These are phyloP conservation scores for Alliaria petiolata DNA, from an alignment of 345 rosid species.

Conservation along the genomic window DNA sequence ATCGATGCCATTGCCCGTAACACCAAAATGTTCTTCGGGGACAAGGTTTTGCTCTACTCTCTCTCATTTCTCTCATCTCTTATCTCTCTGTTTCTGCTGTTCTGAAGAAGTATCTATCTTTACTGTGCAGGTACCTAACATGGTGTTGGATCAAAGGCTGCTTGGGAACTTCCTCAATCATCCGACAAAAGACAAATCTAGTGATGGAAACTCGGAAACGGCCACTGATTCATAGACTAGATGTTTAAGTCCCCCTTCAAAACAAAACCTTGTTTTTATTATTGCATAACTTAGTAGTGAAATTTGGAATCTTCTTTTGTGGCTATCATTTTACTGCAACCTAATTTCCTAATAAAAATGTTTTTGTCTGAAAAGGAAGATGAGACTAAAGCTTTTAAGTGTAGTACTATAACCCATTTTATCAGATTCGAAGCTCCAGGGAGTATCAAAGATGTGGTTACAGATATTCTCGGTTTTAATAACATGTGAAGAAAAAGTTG, in stretches of 20 bases:
- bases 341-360: neutral
- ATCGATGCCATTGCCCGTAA: conserved; percentile 81
- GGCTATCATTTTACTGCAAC: neutral
- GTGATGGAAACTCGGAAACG: conserved; percentile 15
- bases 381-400: neutral
- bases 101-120: conserved; percentile 7
- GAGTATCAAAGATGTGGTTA: neutral
- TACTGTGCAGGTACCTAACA: conserved; percentile 62
- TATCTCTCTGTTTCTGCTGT: neutral
- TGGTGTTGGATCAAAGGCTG: conserved; percentile 84
- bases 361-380: neutral
- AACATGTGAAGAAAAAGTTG: neutral
- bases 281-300: neutral
- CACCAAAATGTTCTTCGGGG: conserved; percentile 87
- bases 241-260: neutral
- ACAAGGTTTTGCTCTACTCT: conserved; percentile 49
- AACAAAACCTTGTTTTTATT: neutral
- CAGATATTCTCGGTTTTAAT: neutral
- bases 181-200: conserved; percentile 19
- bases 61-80: neutral
- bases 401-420: neutral
- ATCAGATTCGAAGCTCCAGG: conserved; percentile 1
- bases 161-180: conserved; percentile 64
- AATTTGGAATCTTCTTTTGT: neutral
- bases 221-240: conserved; percentile 21